These are phyloP conservation scores for Leccinellum rugosiceps DNA, from an alignment of 768 basidiomycete genomes.

Conservation along the genomic window DNA sequence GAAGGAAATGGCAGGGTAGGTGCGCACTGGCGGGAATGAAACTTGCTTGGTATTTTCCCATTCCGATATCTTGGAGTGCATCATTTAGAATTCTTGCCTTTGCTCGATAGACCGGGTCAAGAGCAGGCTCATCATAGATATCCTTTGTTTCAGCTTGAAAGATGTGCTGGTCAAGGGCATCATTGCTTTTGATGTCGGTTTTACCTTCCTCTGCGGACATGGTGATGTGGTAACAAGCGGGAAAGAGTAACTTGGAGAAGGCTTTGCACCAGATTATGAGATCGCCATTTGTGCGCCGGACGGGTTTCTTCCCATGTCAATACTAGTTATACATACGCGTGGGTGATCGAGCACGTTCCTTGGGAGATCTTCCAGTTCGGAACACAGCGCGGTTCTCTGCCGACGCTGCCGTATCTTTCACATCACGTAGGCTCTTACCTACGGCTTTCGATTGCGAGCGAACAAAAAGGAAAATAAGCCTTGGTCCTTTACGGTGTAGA, in stretches of 20 bases:
- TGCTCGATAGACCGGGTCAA: constrained; percentile 58
- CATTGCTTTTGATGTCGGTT: constrained; percentile 2
- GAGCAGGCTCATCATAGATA: constrained; percentile 22
- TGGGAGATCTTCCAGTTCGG: too few relatives aligned
- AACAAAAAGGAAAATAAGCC: too few relatives aligned
- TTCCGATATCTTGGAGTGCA: constrained; percentile 64
- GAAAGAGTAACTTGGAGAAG: neutral
- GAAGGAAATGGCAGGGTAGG: neutral
- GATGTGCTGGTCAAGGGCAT: neutral
- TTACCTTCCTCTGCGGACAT: constrained; percentile 18
- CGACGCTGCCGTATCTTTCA: too few relatives aligned
- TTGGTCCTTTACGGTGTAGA: too few relatives aligned
- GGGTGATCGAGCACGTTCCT: too few relatives aligned
- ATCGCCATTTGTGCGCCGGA: too few relatives aligned
- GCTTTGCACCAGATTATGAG: neutral
- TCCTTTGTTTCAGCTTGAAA: constrained; percentile 18
- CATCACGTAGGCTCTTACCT: too few relatives aligned
- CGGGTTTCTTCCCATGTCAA: neutral
- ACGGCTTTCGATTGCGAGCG: too few relatives aligned
- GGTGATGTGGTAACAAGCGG: constrained; percentile 1
- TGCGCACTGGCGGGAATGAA: neutral
- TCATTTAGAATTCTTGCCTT: constrained; percentile 57
- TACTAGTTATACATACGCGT: too few relatives aligned
- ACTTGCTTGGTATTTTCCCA: constrained; percentile 65
- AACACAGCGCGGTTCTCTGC: too few relatives aligned